Conservation (phyloP, 2,329 filamentous ascomycete genomes). For the Aspergillus sp. region DNA sequence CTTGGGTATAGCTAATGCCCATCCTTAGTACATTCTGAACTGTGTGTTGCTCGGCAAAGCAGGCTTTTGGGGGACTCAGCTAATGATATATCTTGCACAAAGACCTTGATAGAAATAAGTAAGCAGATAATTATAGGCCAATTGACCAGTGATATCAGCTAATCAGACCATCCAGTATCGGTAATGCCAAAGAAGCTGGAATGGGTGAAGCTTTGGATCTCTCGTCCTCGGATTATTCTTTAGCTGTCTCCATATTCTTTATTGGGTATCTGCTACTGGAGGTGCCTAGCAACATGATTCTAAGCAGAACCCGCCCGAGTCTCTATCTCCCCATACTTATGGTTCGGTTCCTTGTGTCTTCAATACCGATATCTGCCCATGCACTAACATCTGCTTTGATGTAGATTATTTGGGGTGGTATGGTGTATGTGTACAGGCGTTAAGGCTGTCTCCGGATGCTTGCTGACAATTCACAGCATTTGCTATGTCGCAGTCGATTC, state of each 20-base stretch:
- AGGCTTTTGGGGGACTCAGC: no score
- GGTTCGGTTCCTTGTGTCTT: neutral
- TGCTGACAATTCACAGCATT: neutral
- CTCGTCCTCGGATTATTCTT: neutral
- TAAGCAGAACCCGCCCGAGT: neutral
- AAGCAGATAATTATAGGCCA: no score
- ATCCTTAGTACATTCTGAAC: no score
- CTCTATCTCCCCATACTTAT: neutral
- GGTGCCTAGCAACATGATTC: neutral
- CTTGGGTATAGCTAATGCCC: no score
- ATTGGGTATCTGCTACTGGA: neutral
- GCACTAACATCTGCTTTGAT: no score
- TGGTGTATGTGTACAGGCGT: no score
- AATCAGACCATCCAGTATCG: neutral
- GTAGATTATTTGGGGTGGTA: no score
- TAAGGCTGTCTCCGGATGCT: neutral
- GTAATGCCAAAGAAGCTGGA: neutral
- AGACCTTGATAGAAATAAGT: no score
- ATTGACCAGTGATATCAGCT: neutral
- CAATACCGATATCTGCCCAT: no score
- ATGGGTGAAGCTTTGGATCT: neutral
- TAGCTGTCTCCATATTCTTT: neutral
- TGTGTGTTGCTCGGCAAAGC: no score
- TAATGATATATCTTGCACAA: no score
- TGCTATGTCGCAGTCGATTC: neutral